Base-by-base conservation (phyloP, 768 basidiomycete genomes). In the Leccinum imitatum region DNA sequence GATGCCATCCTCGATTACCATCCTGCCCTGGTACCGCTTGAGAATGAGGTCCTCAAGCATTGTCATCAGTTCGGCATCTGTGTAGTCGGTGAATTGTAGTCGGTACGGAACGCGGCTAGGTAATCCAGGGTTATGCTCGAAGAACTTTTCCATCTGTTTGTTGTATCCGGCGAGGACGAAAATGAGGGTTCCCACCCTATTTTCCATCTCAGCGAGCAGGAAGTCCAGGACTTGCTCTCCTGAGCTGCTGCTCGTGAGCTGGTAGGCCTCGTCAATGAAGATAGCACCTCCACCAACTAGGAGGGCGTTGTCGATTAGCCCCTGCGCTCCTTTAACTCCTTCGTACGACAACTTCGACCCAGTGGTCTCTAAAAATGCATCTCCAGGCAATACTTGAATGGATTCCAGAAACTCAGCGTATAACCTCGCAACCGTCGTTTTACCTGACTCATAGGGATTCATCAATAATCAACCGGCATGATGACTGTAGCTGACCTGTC, bases 191-290 rank as follows among this genome's bases (percentile, higher is more conserved):
- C 86, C 89, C 4, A 84, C 77, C 35, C 80, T 78, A 66, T 89
- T 89, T 65, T 89, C 87, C 85, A 90, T 89, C 69, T 90, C 87
- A 0, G 88, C 86, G 1, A 90, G 78, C 0, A 90, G 77, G 65
- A 83, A 89, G 61, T 90, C 87, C 5, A 90, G 78, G 3, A 89
- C 86, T 60, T 85, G 81, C 11, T 73, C 64, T 14, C 88, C 88
- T 41, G 77, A 72, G 14, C 65, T 66, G 63, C 81, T 73, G 51
- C 70, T 77, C 0, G 81, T 79, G 1, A 90, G 78, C 58, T 87
- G 88, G 60, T 90, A 90, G 1, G 88, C 86, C 65, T 90, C 88
- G 63, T 90, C 88, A 30, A 89, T 75, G 67, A 90, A 89, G 39
- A 90, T 78, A 1, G 81, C 76, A 0, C 88, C 89, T 52, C 88